Evolutionary conservation across 2,329 filamentous ascomycete genomes (phyloP), one percentile per base, ranked within the genome.

Genomic region (Aspergillus aculeatinus): DNA sequence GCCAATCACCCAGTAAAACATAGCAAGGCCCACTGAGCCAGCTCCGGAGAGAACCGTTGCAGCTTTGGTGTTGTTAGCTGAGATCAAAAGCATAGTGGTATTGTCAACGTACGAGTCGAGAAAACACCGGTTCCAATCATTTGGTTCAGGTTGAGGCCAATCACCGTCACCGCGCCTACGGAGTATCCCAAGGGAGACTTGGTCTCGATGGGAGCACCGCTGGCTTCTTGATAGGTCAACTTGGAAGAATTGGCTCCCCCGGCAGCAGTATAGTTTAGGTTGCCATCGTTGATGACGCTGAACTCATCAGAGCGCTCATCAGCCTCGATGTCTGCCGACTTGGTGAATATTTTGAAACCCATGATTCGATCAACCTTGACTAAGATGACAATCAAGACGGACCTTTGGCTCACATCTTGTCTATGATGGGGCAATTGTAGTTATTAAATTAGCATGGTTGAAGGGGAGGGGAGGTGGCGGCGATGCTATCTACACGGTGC

Each of bases 61-160:
- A 16, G 86, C 84, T 87, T 58, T 29, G 31, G 27, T 7, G 12
- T 19, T 44, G 5, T 44, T 44, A 44, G 39, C 16, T 44, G 39
- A 19, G 39, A 12, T 44, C 5, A 19, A 44, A 44, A 14, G 12
- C 5, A 21, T 21, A 33, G 25, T 25, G 21, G 23, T 2, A 19
- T 19, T 19, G 5, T n/a, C 39, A 16, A 77, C 84, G 67, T 67
- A 87, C 85, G 86, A 0, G 86, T 88, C 0, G 85, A 88, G 59
- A 85, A 87, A n/a, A 87, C 81, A 51, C 85, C 85, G 0, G 84
- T 87, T 1, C 86, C 86, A 50, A 88, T 77, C 85, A 88, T 88
- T 72, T 83, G 81, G 59, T 83, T 84, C 47, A 88, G 70, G 60
- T 88, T 88, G 56, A 88, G 69, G 44, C 86, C 86, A 33, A 87